phyloP scores from a whole-genome alignment of 2,329 filamentous ascomycete species.

The Alternaria ventricosa region DNA sequence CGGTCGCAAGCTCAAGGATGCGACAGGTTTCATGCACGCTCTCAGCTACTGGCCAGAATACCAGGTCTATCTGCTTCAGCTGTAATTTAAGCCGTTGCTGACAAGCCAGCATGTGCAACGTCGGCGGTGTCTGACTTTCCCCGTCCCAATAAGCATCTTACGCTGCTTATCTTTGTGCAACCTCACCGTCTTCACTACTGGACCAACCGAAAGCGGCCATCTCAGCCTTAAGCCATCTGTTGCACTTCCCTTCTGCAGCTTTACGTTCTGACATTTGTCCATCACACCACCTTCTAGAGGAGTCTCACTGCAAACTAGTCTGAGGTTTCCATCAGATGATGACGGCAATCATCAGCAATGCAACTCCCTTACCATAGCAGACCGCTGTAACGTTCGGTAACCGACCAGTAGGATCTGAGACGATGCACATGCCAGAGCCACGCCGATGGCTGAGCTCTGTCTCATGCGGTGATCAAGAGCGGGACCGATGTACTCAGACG shows the following conservation, averaged over 20 bases:
- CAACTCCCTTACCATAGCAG: background rate
- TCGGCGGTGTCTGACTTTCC: background rate
- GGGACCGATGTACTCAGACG: background rate
- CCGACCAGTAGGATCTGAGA: background rate
- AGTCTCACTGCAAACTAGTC: background rate
- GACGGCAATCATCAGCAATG: background rate
- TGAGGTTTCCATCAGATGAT: background rate
- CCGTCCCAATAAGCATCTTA: background rate
- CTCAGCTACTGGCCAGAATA: background rate
- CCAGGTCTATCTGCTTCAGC: background rate
- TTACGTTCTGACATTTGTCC: background rate
- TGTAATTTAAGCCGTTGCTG: background rate
- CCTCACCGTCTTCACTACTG: background rate
- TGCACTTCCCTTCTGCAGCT: background rate
- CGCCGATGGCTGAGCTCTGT: background rate
- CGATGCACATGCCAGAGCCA: background rate
- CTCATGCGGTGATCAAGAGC: background rate
- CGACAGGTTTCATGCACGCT: background rate
- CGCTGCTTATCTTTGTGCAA: background rate
- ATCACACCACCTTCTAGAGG: background rate
- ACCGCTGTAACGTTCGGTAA: background rate
- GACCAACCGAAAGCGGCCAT: background rate
- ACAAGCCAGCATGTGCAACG: background rate
- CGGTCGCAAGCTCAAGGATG: background rate
- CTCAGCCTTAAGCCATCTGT: background rate